Conservation (phyloP, 306 rosid species). For the Cotoneaster glaucophyllus region DNA sequence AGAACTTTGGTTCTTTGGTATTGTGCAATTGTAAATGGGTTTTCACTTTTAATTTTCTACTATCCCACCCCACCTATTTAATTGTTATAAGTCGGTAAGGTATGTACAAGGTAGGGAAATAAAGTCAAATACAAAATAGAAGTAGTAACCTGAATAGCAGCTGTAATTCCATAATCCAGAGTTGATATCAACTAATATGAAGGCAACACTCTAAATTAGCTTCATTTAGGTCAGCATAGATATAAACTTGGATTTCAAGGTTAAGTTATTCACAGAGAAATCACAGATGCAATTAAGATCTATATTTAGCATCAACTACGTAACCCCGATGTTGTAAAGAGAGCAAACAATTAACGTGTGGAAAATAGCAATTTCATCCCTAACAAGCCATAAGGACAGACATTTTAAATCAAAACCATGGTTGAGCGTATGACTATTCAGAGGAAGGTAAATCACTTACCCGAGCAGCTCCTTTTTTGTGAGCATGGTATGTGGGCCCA, state of each 20-base stretch:
- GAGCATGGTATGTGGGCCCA: conserved; percentile 86
- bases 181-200: neutral
- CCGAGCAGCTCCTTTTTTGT: conserved; percentile 86
- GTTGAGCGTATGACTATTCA: conserved; percentile 5
- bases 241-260: neutral
- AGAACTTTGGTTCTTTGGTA: neutral
- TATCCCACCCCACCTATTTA: neutral
- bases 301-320: neutral
- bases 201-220: neutral
- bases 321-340: neutral
- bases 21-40: neutral
- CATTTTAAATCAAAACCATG: conserved; percentile 5
- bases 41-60: neutral
- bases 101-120: neutral
- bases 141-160: neutral
- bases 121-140: neutral
- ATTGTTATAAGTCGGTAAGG: no score
- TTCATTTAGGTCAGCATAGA: neutral
- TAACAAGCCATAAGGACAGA: conserved; percentile 2
- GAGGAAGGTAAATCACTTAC: conserved; percentile 37
- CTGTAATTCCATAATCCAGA: neutral
- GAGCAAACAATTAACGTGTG: neutral
- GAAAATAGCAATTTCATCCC: neutral
- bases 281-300: neutral
- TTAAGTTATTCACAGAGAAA: neutral